These are phyloP conservation scores for Berkeleyomyces basicola DNA, from an alignment of 2,329 filamentous ascomycete genomes.

Conservation along the genomic window DNA sequence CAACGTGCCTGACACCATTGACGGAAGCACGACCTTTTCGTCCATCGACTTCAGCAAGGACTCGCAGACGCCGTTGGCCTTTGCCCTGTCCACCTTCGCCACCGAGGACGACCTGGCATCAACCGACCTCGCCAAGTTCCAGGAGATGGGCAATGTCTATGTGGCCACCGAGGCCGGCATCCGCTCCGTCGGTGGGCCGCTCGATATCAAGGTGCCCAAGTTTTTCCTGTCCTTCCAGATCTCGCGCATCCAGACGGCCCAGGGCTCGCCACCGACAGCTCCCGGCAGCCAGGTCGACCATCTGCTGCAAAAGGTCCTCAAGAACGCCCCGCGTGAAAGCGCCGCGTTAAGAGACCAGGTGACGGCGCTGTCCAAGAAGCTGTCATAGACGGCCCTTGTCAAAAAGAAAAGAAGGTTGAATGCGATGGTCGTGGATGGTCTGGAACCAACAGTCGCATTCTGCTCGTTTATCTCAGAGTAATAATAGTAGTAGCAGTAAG, in stretches of 20 bases:
- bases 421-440: neutral
- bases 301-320: slow-evolving; percentile 38
- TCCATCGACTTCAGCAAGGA: slow-evolving; percentile 39
- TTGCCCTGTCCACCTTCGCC: slow-evolving; percentile 36
- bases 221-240: slow-evolving; percentile 46
- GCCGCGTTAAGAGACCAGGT: slow-evolving; percentile 36
- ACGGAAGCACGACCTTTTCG: slow-evolving; percentile 34
- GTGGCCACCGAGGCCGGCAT: slow-evolving; percentile 43
- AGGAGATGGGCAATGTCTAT: slow-evolving; percentile 38
- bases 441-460: neutral
- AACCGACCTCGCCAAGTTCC: slow-evolving; percentile 34
- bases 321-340: slow-evolving; percentile 34
- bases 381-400: neutral
- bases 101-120: slow-evolving; percentile 32
- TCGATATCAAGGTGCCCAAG: slow-evolving; percentile 45
- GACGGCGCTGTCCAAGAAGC: slow-evolving; percentile 21
- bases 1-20: slow-evolving; percentile 39
- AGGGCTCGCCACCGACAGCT: slow-evolving; percentile 36
- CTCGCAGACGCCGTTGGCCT: slow-evolving; percentile 31
- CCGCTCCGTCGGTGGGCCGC: slow-evolving; percentile 32
- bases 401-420: neutral
- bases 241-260: slow-evolving; percentile 40
- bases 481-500: neutral
- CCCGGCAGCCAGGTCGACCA: slow-evolving; percentile 38
- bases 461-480: neutral